Conservation (phyloP, 805 yeast genomes). For the Starmerella powellii region DNA sequence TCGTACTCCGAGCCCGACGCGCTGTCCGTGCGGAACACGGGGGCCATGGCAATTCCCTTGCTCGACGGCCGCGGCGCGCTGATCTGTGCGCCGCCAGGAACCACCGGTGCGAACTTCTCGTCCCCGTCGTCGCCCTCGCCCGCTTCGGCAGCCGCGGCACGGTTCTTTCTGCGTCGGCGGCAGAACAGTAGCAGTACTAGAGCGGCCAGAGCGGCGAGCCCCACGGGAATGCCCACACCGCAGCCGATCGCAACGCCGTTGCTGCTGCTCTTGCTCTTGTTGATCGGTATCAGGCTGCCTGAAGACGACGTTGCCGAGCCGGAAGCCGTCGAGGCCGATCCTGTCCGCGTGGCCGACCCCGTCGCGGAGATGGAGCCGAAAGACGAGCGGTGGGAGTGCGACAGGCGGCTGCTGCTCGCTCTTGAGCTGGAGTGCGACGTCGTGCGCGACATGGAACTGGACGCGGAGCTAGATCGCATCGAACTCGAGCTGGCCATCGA, state of each 20-base stretch:
- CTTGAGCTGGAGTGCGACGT: too few relatives aligned
- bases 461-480: slow-evolving; percentile 1
- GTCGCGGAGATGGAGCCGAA: slow-evolving; percentile 21
- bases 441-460: background rate
- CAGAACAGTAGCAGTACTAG: slow-evolving; percentile 42
- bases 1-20: slow-evolving; percentile 10
- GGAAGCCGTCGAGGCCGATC: slow-evolving; percentile 25
- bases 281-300: slow-evolving; percentile 7
- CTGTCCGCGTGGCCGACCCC: slow-evolving; percentile 26
- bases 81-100: slow-evolving; percentile 13
- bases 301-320: slow-evolving; percentile 23
- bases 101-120: background rate
- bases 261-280: slow-evolving; percentile 23
- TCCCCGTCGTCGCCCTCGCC: background rate
- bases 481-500: slow-evolving; percentile 23
- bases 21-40: slow-evolving; percentile 19
- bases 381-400: background rate
- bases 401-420: too few relatives aligned
- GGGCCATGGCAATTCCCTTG: slow-evolving; percentile 20
- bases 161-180: slow-evolving; percentile 35
- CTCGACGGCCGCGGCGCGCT: slow-evolving; percentile 22
- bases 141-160: slow-evolving; percentile 22
- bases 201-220: slow-evolving; percentile 39
- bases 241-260: slow-evolving; percentile 74
- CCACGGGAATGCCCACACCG: slow-evolving; percentile 72